Evolutionary conservation across 768 basidiomycete species (phyloP), one percentile per base, ranked within the genome.

Genomic region (Mycena albidolilacea): DNA sequence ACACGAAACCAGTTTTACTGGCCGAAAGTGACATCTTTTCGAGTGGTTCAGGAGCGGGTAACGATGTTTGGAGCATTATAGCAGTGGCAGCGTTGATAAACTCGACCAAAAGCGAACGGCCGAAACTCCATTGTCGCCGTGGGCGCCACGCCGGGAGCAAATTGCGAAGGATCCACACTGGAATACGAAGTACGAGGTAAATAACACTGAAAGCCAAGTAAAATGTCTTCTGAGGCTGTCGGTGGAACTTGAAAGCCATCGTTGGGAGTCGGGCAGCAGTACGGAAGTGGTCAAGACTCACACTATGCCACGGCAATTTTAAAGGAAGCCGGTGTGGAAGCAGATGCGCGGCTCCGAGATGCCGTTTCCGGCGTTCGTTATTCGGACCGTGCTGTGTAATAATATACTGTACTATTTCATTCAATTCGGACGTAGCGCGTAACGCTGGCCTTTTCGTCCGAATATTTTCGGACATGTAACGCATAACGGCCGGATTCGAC

Each of bases 221-320:
- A 44, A 77, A 3, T 1, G 69, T 23, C 55, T 77, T 78, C 59
- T 72, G 66, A 19, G 78, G 78, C 55, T 77, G 76, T 17, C 63
- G 62, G 50, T 59, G 72, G 52, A 43, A 61, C 39, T 10, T 21
- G 21, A 61, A 61, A 3, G 57, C 3, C 57, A 58, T 58, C 21
- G 14, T 43, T 43, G 41, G 41, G 41, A 23, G 23, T 23, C 23
- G 23, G 30, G 3, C 30, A 30, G 30, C 30, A 4, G 30, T 30
- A 30, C 30, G 30, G 30, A 30, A 30, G 30, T 30, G 30, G 30
- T 30, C 4, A 30, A 30, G 4, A 4, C 30, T 30, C 30, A 30
- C 30, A 30, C 30, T 30, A 30, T 3, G 30, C 30, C 30, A 30
- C 30, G 30, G 30, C 30, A 30, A 30, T 30, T 30, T 30, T 30